phyloP scores from a whole-genome alignment of 2,329 filamentous ascomycete species.

The Monilinia vaccinii-corymbosi region DNA sequence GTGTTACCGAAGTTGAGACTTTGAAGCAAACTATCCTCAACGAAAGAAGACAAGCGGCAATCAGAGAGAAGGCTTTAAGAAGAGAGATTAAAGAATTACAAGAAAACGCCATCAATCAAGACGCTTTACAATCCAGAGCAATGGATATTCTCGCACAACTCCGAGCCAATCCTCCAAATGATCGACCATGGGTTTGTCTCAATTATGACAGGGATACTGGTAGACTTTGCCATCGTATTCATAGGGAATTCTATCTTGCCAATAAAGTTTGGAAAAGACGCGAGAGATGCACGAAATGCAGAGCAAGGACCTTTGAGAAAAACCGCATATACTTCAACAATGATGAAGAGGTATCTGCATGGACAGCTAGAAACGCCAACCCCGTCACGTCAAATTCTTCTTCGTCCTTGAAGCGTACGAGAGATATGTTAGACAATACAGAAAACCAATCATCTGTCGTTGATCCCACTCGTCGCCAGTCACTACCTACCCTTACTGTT shows the following conservation, averaged over 20 bases:
- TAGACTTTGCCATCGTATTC: neutral
- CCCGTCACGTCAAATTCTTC: neutral
- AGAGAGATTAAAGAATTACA: slow-evolving; percentile 25
- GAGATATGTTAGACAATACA: neutral
- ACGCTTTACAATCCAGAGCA: neutral
- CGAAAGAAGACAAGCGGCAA: neutral
- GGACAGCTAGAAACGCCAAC: neutral
- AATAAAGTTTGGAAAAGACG: neutral
- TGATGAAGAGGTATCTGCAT: neutral
- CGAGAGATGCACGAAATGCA: slow-evolving; percentile 7
- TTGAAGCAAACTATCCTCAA: neutral
- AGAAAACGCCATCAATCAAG: neutral
- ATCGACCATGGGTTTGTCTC: neutral
- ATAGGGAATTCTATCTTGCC: slow-evolving; percentile 1
- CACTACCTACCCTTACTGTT: neutral
- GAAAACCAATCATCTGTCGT: neutral
- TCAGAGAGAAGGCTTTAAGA: slow-evolving; percentile 51
- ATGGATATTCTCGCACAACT: neutral
- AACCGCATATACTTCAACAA: neutral
- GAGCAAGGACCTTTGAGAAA: neutral
- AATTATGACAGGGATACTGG: neutral
- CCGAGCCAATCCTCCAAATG: neutral
- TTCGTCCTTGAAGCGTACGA: neutral
- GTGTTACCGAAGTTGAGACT: neutral
- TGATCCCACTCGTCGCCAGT: neutral